Evolutionary conservation across 306 rosid species (phyloP).

Genomic region (Senna tora): DNA sequence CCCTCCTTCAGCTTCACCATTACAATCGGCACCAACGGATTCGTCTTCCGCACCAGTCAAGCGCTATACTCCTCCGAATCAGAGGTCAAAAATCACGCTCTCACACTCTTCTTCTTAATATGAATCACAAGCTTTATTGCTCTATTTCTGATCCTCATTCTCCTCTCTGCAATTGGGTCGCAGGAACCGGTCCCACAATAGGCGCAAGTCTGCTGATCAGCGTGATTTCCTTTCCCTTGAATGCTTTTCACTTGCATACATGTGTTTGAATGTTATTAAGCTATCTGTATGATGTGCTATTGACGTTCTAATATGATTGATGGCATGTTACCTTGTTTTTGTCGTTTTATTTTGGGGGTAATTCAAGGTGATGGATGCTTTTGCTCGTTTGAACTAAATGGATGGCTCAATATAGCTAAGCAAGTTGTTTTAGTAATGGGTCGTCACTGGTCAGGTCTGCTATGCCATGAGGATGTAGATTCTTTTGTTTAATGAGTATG

Average conservation of each 20-base stretch:
- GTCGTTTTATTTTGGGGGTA: neutral
- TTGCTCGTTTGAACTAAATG: no score
- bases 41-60: slow-evolving; percentile 35
- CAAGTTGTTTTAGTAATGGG: neutral
- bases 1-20: slow-evolving; percentile 30
- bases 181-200: slow-evolving; percentile 63
- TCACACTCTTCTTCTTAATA: neutral
- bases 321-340: no score
- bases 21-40: slow-evolving; percentile 39
- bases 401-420: no score
- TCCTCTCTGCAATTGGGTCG: slow-evolving; percentile 3
- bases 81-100: slow-evolving; percentile 42
- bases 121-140: neutral
- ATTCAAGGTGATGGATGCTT: neutral
- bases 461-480: neutral
- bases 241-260: neutral
- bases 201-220: slow-evolving; percentile 75
- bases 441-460: no score
- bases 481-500: neutral
- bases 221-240: neutral
- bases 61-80: slow-evolving; percentile 82
- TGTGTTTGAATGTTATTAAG: neutral
- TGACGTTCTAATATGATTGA: neutral
- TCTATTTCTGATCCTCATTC: neutral
- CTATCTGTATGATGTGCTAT: neutral